These are phyloP conservation scores for Leptomonas pyrrhocoris DNA, from an alignment of 208 protist species.

Conservation along the genomic window DNA sequence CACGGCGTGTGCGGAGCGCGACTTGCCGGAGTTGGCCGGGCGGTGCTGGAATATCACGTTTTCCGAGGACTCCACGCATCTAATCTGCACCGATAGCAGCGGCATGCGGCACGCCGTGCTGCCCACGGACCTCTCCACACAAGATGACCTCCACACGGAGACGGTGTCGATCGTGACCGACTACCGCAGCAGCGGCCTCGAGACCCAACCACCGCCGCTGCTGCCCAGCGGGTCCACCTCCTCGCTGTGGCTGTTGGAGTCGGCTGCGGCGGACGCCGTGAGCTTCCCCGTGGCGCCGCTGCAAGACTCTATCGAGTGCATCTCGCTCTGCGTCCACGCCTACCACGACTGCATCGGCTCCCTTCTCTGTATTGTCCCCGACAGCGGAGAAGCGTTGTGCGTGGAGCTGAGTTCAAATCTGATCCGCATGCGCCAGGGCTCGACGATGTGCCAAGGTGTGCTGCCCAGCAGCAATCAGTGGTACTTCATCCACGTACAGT, in stretches of 20 bases:
- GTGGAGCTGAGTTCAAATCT: constrained; percentile 47
- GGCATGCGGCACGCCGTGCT: constrained; percentile 65
- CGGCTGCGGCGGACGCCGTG: constrained; percentile 16
- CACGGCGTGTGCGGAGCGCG: constrained; percentile 36
- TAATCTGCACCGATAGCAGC: constrained; percentile 60
- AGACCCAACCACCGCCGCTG: constrained; percentile 48
- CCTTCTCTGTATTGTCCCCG: constrained; percentile 48
- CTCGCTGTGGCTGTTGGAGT: constrained; percentile 38
- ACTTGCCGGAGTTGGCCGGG: constrained; percentile 34
- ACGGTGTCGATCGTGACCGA: constrained; percentile 51
- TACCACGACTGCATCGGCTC: constrained; percentile 68
- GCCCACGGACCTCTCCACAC: constrained; percentile 34
- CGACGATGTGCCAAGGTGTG: constrained; percentile 54
- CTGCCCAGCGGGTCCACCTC: constrained; percentile 50
- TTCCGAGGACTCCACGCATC: constrained; percentile 50
- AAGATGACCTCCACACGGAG: constrained; percentile 46
- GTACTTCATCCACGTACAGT: constrained; percentile 70
- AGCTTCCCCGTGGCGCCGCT: constrained; percentile 27
- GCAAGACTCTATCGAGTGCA: constrained; percentile 44
- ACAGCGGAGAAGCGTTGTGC: constrained; percentile 33
- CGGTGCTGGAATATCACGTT: constrained; percentile 72
- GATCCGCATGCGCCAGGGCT: constrained; percentile 47
- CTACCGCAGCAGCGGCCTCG: constrained; percentile 39
- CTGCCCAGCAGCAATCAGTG: constrained; percentile 52
- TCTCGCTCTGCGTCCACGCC: constrained; percentile 65